Conservation (phyloP, 1,284 basidiomycete species). For the Microbotryomycetes sp. region DNA sequence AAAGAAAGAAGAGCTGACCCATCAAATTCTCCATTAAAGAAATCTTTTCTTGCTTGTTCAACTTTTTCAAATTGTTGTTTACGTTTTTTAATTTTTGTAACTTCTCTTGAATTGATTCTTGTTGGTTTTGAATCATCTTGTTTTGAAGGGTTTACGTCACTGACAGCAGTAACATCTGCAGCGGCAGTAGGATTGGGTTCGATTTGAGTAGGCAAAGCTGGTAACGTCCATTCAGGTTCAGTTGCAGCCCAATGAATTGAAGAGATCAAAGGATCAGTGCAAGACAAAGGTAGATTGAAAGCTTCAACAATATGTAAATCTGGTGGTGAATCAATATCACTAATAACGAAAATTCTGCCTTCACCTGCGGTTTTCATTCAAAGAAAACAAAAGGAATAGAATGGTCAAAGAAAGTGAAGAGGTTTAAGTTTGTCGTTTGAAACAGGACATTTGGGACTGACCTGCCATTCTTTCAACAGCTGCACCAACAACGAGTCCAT, state of each 20-base stretch:
- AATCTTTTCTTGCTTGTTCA: conserved; percentile 62
- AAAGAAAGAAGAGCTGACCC: conserved; percentile 49
- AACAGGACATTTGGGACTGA: conserved; percentile 35
- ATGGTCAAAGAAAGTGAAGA: background rate
- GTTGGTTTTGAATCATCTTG: conserved; percentile 44
- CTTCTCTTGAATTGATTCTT: conserved; percentile 67
- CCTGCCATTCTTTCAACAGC: conserved; percentile 81
- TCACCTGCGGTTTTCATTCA: conserved; percentile 52
- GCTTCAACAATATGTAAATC: conserved; percentile 75
- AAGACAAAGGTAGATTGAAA: conserved; percentile 71
- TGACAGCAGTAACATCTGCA: background rate
- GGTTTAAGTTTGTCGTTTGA: background rate
- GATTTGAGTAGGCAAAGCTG: conserved; percentile 45
- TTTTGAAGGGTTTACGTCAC: background rate
- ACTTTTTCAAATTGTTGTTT: conserved; percentile 58
- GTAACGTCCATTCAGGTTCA: conserved; percentile 65
- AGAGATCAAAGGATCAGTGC: conserved; percentile 52
- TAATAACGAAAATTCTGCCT: conserved; percentile 76
- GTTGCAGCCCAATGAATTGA: conserved; percentile 89
- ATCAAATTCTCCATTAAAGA: conserved; percentile 82
- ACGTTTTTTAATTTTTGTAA: conserved; percentile 61
- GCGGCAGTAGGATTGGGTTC: background rate
- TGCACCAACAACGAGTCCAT: conserved; percentile 75
- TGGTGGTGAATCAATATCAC: conserved; percentile 84
- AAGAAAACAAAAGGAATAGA: conserved; percentile 5